A percentile compares a stretch with the other conserved stretches of the same genome.
Conservation (phyloP, 2,329 filamentous ascomycete species). For the Beauveria pseudobassiana region DNA sequence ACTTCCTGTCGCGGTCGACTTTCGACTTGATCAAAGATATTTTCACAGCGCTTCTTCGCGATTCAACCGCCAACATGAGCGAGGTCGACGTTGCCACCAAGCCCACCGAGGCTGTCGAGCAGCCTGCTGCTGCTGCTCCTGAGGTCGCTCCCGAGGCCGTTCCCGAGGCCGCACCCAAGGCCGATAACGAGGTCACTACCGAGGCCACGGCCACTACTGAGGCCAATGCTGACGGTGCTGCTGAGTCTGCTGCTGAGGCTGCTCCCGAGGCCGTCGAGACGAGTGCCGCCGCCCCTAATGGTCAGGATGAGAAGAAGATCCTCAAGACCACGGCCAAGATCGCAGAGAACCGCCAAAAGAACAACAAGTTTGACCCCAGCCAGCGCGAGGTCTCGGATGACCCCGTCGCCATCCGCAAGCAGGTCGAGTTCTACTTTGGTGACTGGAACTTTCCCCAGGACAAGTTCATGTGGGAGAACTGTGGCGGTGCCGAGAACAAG, state of each 20-base stretch:
- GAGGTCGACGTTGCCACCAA: conserved; percentile 10
- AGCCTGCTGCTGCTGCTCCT: conserved; percentile 48
- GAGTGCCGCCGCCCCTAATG: conserved; percentile 3
- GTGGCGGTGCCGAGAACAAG: conserved; percentile 73
- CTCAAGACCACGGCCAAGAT: conserved; percentile 39
- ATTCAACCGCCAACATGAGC: conserved; percentile 10
- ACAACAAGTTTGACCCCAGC: conserved; percentile 65
- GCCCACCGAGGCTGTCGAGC: conserved; percentile 43
- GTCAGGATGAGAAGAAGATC: conserved; percentile 24
- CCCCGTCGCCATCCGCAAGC: conserved; percentile 72
- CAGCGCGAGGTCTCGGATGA: conserved; percentile 64
- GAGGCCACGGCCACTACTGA: conserved; percentile 29
- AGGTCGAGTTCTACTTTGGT: conserved; percentile 95
- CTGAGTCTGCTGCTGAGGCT: conserved; percentile 15
- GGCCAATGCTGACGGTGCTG: conserved; percentile 16
- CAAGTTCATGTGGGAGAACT: conserved; percentile 74
- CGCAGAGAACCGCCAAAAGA: conserved; percentile 38
- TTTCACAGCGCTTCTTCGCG: background rate
- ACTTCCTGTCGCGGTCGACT: background rate
- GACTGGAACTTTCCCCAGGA: conserved; percentile 85
- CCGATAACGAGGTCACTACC: conserved; percentile 16
- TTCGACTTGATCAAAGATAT: background rate
- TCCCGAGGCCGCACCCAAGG: conserved; percentile 36
- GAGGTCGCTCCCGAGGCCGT: conserved; percentile 18
- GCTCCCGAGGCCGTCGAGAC: conserved; percentile 18